Conservation (phyloP, 257 asterid species). For the Rauvolfia tetraphylla region DNA sequence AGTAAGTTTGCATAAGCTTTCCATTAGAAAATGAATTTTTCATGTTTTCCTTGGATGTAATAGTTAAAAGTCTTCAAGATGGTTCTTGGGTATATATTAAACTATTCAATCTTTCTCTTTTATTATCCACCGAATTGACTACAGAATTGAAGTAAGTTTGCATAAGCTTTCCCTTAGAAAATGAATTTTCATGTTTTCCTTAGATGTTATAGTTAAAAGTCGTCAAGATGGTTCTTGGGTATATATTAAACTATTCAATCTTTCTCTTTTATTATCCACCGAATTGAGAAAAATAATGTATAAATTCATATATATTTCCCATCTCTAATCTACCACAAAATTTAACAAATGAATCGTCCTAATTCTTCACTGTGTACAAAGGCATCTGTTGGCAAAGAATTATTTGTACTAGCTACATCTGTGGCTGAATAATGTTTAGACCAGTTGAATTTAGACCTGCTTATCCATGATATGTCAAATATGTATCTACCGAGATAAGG, state of each 20-base stretch:
- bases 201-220: too few relatives aligned
- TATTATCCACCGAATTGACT: not conserved
- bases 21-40: not conserved
- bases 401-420: too few relatives aligned
- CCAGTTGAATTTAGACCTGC: not conserved
- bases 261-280: not conserved
- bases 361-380: not conserved
- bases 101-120: not conserved
- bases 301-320: not conserved
- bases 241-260: not conserved
- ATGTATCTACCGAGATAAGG: too few relatives aligned
- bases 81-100: not conserved
- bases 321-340: not conserved
- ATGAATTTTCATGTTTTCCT: not conserved
- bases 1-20: constrained; percentile 34
- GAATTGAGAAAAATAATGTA: not conserved
- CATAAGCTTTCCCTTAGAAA: not conserved
- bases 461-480: not conserved
- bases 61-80: not conserved
- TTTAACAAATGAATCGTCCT: too few relatives aligned
- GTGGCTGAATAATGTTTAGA: too few relatives aligned
- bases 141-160: constrained; percentile 61
- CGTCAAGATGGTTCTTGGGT: not conserved
- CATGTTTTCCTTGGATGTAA: too few relatives aligned
- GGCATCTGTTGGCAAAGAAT: not conserved